phyloP scores from a whole-genome alignment of 169 alveolate genomes.

The Plasmodium ovale region DNA sequence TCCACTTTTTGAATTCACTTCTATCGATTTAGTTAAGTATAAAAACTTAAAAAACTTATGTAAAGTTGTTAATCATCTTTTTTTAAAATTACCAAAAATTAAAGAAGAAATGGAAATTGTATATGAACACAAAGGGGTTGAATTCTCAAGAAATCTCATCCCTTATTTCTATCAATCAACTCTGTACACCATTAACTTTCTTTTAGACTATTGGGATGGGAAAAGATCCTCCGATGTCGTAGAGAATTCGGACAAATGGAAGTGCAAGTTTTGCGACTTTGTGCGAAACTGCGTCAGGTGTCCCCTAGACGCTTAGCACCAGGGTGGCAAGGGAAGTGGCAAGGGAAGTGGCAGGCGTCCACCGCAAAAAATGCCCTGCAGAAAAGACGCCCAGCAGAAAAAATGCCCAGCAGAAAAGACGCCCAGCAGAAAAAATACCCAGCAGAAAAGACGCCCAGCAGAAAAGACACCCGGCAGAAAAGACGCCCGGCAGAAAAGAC shows the following conservation, averaged over 20 bases:
- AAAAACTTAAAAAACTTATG: conserved; percentile 80
- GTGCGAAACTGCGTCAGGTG: conserved; percentile 83
- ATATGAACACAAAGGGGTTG: conserved; percentile 83
- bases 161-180: conserved; percentile 79
- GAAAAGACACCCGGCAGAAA: too few relatives aligned
- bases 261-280: conserved; percentile 87
- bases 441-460: too few relatives aligned
- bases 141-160: conserved; percentile 78
- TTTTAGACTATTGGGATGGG: conserved; percentile 87
- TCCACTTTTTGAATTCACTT: conserved; percentile 79
- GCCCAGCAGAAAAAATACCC: too few relatives aligned
- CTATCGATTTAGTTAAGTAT: conserved; percentile 79
- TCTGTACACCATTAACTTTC: conserved; percentile 79
- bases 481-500: too few relatives aligned
- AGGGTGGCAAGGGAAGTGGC: too few relatives aligned
- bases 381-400: too few relatives aligned
- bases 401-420: too few relatives aligned
- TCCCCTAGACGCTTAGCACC: conserved; percentile 73
- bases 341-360: too few relatives aligned
- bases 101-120: conserved; percentile 85
- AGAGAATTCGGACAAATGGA: conserved; percentile 83
- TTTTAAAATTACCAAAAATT: conserved; percentile 81
- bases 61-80: conserved; percentile 75
- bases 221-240: conserved; percentile 83
- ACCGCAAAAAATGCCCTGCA: too few relatives aligned